A percentile compares a stretch with the other conserved stretches of the same genome.
These are phyloP conservation scores for Penicillium alfredii DNA, from an alignment of 495 filamentous ascomycete genomes.

Conservation along the genomic window DNA sequence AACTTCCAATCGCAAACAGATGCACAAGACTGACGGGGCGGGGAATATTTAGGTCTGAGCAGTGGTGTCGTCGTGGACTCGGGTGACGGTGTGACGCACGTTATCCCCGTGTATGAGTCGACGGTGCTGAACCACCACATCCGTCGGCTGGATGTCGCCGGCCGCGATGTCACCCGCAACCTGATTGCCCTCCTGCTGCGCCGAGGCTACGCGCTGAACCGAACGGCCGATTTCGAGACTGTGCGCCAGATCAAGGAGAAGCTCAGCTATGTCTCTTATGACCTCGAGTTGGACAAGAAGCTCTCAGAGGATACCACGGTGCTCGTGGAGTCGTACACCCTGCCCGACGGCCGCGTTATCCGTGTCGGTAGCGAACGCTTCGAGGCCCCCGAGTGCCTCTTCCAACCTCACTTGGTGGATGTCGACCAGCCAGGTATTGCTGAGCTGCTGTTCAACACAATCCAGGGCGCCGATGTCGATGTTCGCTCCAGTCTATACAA, in stretches of 20 bases:
- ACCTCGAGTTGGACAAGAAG: constrained; percentile 90
- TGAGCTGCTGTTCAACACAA: constrained; percentile 97
- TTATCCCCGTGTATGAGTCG: constrained; percentile 96
- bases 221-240: constrained; percentile 98
- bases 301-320: constrained; percentile 97
- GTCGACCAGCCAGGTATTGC: constrained; percentile 96
- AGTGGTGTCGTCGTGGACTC: constrained; percentile 97
- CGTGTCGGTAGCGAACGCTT: constrained; percentile 94
- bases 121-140: constrained; percentile 97
- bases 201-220: constrained; percentile 93
- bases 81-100: constrained; percentile 96
- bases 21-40: constrained; percentile 7
- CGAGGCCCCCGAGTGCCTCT: constrained; percentile 95
- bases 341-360: constrained; percentile 94
- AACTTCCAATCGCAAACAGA: neutral
- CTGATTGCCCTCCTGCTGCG: constrained; percentile 92
- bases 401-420: constrained; percentile 97
- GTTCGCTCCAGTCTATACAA: constrained; percentile 90
- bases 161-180: constrained; percentile 94
- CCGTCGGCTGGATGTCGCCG: constrained; percentile 85
- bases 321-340: constrained; percentile 92
- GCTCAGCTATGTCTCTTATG: constrained; percentile 98
- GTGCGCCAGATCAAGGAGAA: constrained; percentile 99
- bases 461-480: constrained; percentile 92
- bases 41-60: constrained; percentile 66